Conservation (phyloP, 2,329 filamentous ascomycete genomes). For the Exophiala viscosa region DNA sequence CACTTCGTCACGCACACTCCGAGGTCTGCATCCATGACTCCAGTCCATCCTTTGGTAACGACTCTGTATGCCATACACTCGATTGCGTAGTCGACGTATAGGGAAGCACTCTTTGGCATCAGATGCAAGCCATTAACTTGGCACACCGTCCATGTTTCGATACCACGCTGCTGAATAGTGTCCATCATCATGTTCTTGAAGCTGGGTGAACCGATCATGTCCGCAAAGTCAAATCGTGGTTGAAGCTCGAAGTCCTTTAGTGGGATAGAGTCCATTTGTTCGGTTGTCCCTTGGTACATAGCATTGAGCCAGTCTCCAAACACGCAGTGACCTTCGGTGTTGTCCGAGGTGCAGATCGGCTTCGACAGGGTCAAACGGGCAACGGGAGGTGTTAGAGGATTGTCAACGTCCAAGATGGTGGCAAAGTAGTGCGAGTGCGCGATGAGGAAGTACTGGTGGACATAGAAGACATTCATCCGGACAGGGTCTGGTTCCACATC, state of each 20-base stretch:
- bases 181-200: slow-evolving; percentile 12
- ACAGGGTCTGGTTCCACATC: not conserved
- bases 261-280: not conserved
- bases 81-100: slow-evolving; percentile 4
- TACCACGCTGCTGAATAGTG: slow-evolving; percentile 1
- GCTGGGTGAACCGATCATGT: slow-evolving; percentile 6
- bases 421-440: slow-evolving; percentile 11
- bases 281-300: not conserved
- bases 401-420: slow-evolving; percentile 6
- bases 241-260: not conserved
- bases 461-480: slow-evolving; percentile 15
- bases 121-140: not conserved
- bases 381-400: slow-evolving; percentile 2
- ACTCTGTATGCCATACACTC: slow-evolving; percentile 10
- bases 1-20: not conserved
- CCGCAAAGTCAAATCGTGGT: slow-evolving; percentile 5
- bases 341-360: not conserved
- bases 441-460: slow-evolving; percentile 10
- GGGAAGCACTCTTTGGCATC: not conserved
- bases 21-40: not conserved
- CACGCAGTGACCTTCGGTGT: not conserved
- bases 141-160: not conserved
- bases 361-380: not conserved
- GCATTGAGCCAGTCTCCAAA: slow-evolving; percentile 9
- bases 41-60: slow-evolving; percentile 3